phyloP scores from a whole-genome alignment of 2,329 filamentous ascomycete genomes.

The Fusarium aywerte region DNA sequence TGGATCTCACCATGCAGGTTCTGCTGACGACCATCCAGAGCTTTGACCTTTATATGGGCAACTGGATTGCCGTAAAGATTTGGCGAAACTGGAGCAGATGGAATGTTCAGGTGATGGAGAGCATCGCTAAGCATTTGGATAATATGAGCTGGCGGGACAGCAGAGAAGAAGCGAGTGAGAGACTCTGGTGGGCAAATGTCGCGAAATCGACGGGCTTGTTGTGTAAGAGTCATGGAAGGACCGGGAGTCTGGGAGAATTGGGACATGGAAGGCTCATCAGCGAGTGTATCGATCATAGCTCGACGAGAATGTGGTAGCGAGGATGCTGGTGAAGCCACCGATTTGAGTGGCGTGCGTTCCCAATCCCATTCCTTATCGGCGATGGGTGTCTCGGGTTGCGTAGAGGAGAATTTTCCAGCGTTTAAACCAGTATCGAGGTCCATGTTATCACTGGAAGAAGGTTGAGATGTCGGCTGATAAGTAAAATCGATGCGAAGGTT shows the following conservation, averaged over 20 bases:
- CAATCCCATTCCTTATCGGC: constrained; percentile 85
- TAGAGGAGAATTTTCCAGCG: constrained; percentile 72
- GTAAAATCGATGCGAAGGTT: constrained; percentile 89
- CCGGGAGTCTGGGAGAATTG: constrained; percentile 86
- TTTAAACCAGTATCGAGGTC: constrained; percentile 69
- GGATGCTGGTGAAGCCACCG: constrained; percentile 56
- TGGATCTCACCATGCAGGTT: constrained; percentile 79
- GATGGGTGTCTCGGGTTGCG: constrained; percentile 83
- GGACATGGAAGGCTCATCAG: constrained; percentile 85
- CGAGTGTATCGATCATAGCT: constrained; percentile 71
- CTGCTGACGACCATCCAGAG: constrained; percentile 77
- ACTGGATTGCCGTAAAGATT: constrained; percentile 65
- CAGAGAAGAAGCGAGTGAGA: constrained; percentile 92
- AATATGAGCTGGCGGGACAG: constrained; percentile 77
- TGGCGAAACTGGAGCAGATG: constrained; percentile 65
- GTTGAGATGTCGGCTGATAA: constrained; percentile 67
- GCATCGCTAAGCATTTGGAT: constrained; percentile 83
- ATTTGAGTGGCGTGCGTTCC: constrained; percentile 76
- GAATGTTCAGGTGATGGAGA: constrained; percentile 86
- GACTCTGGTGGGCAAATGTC: constrained; percentile 91
- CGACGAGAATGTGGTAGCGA: constrained; percentile 51
- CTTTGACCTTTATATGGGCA: constrained; percentile 77
- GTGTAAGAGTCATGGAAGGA: constrained; percentile 85
- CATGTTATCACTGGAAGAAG: constrained; percentile 66
- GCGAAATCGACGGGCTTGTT: constrained; percentile 86